These are phyloP conservation scores for Flaveria floridana DNA, from an alignment of 140 eudicot species.

Conservation along the genomic window DNA sequence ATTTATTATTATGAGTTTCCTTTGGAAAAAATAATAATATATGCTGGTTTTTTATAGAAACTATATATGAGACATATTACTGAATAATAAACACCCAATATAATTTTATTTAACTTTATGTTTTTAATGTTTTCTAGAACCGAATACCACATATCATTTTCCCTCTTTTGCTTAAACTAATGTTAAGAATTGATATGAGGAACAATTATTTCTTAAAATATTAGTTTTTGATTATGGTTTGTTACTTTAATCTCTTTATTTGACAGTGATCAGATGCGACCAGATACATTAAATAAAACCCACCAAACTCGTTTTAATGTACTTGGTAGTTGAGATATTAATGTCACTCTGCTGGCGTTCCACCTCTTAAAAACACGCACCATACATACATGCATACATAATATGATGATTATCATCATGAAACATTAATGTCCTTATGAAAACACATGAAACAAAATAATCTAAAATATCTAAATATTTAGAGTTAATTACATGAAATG, in stretches of 20 bases:
- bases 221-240: not conserved
- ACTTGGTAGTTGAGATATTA: slow-evolving; percentile 27
- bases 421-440: too few relatives aligned
- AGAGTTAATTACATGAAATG: too few relatives aligned
- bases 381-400: too few relatives aligned
- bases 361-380: too few relatives aligned
- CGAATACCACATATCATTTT: not conserved
- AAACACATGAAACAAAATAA: too few relatives aligned
- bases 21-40: not conserved
- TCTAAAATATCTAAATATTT: too few relatives aligned
- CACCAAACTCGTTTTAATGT: slow-evolving; percentile 17
- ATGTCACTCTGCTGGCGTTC: slow-evolving; percentile 10
- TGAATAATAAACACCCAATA: not conserved
- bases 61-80: not conserved
- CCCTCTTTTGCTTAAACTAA: not conserved
- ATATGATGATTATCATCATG: too few relatives aligned
- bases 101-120: not conserved
- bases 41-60: not conserved
- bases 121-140: not conserved
- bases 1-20: too few relatives aligned
- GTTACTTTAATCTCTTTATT: not conserved
- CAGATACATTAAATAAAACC: slow-evolving; percentile 23
- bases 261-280: slow-evolving; percentile 18
- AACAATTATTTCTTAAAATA: not conserved
- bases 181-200: not conserved